Conservation (phyloP, 495 filamentous ascomycete genomes). For the Friedmanniomyces endolithicus region DNA sequence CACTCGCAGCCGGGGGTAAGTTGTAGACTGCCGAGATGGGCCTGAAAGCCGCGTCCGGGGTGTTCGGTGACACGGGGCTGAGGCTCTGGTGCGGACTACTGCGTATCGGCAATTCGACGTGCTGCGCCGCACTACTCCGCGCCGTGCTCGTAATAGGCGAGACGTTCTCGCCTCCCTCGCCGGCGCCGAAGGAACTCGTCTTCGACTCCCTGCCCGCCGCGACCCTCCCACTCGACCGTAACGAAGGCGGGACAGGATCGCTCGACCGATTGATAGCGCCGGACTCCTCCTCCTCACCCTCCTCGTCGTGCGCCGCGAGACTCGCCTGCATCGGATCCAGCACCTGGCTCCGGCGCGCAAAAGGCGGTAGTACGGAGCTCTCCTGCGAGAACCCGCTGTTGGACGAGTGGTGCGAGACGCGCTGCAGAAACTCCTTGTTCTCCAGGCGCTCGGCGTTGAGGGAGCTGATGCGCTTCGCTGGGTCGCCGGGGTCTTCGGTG, state of each 20-base stretch:
- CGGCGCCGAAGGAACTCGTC: neutral
- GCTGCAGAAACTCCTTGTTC: slow-evolving; percentile 19
- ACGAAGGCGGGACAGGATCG: slow-evolving; percentile 4
- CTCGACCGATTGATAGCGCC: slow-evolving; percentile 3
- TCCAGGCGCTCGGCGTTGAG: slow-evolving; percentile 19
- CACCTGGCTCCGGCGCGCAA: slow-evolving; percentile 11
- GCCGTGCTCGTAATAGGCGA: slow-evolving; percentile 3
- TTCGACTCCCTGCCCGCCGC: slow-evolving; percentile 1
- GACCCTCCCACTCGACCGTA: neutral
- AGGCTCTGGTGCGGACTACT: neutral
- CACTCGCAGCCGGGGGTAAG: neutral
- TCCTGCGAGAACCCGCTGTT: slow-evolving; percentile 6
- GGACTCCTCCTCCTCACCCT: neutral
- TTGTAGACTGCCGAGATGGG: neutral
- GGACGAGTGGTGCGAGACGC: slow-evolving; percentile 9
- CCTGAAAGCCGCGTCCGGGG: neutral
- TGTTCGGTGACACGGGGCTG: slow-evolving; percentile 8
- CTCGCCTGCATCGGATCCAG: slow-evolving; percentile 3
- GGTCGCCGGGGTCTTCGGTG: neutral
- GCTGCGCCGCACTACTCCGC: slow-evolving; percentile 5
- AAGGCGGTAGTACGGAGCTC: slow-evolving; percentile 11
- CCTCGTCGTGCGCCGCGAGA: too few species aligned
- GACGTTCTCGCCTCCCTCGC: too few species aligned
- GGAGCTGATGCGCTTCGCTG: neutral
- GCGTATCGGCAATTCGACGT: neutral